phyloP scores from a whole-genome alignment of 352 stramenopile species.

The Elongisporangium senticosum region DNA sequence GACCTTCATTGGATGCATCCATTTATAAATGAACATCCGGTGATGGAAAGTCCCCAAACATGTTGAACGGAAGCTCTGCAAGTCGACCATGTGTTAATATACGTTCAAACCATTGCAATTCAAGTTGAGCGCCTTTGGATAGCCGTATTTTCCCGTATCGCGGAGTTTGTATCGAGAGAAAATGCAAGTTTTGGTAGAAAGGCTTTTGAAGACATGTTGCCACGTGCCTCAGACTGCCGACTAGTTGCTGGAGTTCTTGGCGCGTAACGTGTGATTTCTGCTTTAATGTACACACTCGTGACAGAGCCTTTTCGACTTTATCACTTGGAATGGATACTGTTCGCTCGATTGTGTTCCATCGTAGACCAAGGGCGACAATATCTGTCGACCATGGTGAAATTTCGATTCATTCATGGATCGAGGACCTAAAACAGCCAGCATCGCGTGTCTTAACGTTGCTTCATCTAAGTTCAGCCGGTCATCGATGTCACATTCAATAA shows the following conservation, averaged over 20 bases:
- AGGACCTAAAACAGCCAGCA: conserved; percentile 16
- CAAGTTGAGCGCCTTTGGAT: not conserved
- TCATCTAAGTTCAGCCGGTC: conserved; percentile 4
- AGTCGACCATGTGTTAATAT: conserved; percentile 4
- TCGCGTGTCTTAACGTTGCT: conserved; percentile 5
- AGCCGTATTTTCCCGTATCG: not conserved
- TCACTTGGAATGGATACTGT: conserved; percentile 14
- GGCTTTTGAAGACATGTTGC: no score
- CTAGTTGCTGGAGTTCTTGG: no score
- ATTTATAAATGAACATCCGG: not conserved
- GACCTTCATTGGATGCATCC: no score
- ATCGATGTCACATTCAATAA: conserved; percentile 10
- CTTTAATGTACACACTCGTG: not conserved
- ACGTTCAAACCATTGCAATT: not conserved
- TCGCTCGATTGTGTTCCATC: conserved; percentile 7
- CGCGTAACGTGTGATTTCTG: no score
- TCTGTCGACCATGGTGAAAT: conserved; percentile 13
- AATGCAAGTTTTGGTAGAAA: no score
- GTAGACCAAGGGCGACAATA: conserved; percentile 12
- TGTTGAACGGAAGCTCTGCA: conserved; percentile 3
- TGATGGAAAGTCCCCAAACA: conserved; percentile 2
- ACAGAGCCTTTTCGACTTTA: conserved; percentile 13
- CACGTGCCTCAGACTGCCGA: no score
- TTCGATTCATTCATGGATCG: conserved; percentile 23
- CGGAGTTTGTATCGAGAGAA: no score